Base-by-base conservation (phyloP, 192 early-diverging fungal species). In the Podila clonocystis region DNA sequence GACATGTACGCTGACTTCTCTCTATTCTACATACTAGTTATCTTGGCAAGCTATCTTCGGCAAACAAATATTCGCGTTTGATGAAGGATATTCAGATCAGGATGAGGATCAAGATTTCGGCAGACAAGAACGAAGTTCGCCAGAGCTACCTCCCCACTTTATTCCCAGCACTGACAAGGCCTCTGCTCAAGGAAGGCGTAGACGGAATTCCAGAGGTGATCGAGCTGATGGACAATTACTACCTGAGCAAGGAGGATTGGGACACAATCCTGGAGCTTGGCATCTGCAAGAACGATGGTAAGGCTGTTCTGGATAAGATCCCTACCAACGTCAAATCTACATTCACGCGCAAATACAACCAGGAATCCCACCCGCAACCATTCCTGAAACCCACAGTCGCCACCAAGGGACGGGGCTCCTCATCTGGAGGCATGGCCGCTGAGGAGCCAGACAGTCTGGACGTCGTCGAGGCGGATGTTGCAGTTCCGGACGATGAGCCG, bases 161-260 rank as follows among this genome's bases (percentile, higher is more conserved):
- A 19, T 85, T 83, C 38, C 78, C 83, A 6, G 73, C 70, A 17
- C 58, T 95, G 5, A 86, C 85, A 2, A 55, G 63, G n/a, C 94
- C 91, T 33, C 67, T 94, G 29, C 50, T 89, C 5, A 60, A 87
- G 24, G 62, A 73, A 4, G 84, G 82, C 34, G 61, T 83, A 75
- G 90, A 87, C 9, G 93, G 90, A 0, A 90, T 95, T 41, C 77
- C 83, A 6, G 84, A 90, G 9, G 91, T 96, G n/a, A 93, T 98
- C 31, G 69, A 91, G 11, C 76, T 88, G 8, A 96, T 99, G 96
- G 97, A 99, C 72, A 89, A 91, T 17, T 99, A 99, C 83, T 96
- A 93, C 65, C 82, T 99, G 61, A 93, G 83, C 70, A 92, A 91
- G 72, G 97, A 99, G 48, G 91, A 96, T 73, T 91, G 91, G 83